Conservation (phyloP, 2,329 filamentous ascomycete genomes). For the Ascosphaera apis region DNA sequence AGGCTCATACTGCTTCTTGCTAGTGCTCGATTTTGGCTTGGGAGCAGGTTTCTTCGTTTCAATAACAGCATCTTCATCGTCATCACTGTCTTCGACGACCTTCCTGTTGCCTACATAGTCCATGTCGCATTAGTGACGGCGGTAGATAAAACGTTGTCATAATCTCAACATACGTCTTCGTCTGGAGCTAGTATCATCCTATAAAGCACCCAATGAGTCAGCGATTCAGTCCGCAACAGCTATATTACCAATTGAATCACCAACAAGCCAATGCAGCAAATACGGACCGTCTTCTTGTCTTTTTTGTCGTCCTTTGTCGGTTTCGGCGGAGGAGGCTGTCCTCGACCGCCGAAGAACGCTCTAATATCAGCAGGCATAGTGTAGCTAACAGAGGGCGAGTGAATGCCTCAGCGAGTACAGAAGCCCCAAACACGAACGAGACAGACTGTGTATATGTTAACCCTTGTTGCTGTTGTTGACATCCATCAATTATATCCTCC, state of each 20-base stretch:
- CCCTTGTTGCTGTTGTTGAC: too few relatives aligned
- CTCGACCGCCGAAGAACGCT: conserved; percentile 56
- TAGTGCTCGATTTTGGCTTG: conserved; percentile 17
- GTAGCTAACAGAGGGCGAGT: background rate
- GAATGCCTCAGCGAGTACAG: too few relatives aligned
- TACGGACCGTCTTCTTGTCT: too few relatives aligned
- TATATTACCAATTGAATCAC: too few relatives aligned
- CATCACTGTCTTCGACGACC: conserved; percentile 63
- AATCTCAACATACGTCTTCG: conserved; percentile 14
- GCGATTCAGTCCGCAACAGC: too few relatives aligned
- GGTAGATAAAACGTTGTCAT: too few relatives aligned
- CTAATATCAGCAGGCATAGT: conserved; percentile 68
- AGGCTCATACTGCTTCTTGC: conserved; percentile 25
- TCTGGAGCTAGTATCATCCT: conserved; percentile 11
- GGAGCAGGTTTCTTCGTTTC: conserved; percentile 15
- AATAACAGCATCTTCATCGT: too few relatives aligned
- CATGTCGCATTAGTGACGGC: too few relatives aligned
- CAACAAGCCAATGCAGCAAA: too few relatives aligned
- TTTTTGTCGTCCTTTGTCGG: conserved; percentile 9
- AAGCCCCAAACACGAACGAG: too few relatives aligned
- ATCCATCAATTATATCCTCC: too few relatives aligned
- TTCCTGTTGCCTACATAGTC: conserved; percentile 29
- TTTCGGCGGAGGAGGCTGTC: conserved; percentile 25
- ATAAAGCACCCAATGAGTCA: conserved; percentile 1
- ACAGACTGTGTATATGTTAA: too few relatives aligned